Conservation (phyloP, 1,284 basidiomycete species). For the Mycocalia duriaeana region DNA sequence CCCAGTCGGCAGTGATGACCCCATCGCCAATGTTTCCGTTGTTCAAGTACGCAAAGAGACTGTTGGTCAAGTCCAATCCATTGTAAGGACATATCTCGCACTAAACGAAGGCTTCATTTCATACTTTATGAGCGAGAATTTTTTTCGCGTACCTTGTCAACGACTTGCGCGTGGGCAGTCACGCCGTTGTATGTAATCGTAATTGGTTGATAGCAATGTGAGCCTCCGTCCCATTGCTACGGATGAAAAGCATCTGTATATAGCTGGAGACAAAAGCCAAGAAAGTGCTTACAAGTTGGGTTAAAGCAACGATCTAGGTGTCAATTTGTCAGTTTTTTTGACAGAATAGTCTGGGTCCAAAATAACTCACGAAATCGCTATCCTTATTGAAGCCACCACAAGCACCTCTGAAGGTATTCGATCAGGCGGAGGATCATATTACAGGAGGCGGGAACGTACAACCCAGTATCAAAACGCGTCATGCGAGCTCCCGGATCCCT, state of each 20-base stretch:
- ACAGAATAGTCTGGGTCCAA: background rate
- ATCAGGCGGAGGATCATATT: too few species aligned
- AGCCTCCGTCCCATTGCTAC: constrained; percentile 34
- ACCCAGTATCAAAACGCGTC: too few species aligned
- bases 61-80: constrained; percentile 48
- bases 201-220: constrained; percentile 50
- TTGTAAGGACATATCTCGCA: constrained; percentile 43
- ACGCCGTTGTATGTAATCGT: constrained; percentile 54
- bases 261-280: too few species aligned
- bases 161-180: constrained; percentile 46
- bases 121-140: too few species aligned
- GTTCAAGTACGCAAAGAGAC: constrained; percentile 46
- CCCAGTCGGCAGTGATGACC: constrained; percentile 41
- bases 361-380: constrained; percentile 28
- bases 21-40: too few species aligned
- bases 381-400: constrained; percentile 28
- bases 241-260: background rate
- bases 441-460: too few species aligned
- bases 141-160: constrained; percentile 46
- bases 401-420: constrained; percentile 33
- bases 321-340: background rate
- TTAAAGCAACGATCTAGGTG: constrained; percentile 41
- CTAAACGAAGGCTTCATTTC: too few species aligned
- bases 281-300: constrained; percentile 27
- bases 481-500: too few species aligned